Evolutionary conservation across 768 basidiomycete species (phyloP), one percentile per base, ranked within the genome.

Genomic region (Boletales sp.): DNA sequence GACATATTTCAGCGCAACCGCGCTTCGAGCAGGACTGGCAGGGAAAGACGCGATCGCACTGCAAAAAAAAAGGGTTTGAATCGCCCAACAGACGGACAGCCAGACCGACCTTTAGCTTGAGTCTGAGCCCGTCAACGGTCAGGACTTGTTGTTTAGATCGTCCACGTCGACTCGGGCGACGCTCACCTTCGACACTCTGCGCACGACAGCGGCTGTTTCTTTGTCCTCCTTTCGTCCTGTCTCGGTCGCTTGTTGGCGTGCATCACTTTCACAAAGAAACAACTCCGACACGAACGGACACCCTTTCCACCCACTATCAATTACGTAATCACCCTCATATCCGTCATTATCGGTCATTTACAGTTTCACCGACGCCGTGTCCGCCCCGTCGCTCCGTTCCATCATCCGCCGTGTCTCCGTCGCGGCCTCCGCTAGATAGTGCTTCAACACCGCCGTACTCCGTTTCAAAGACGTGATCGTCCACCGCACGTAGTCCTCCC

Each of bases 401-500:
- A 94, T 77, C 83, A 94, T 85, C 35, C 65, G 67, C 57, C 81
- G 76, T 43, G 86, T 77, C 70, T 91, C 90, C 32, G 82, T 86
- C 46, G 90, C 89, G 2, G 92, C 86, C 69, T 89, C 86, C 0
- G 78, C 84, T 34, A 95, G 70, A 62, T 84, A 90, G 58, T 90
- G 81, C 65, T 72, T 79, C 60, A 82, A 71, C 68, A 72, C 77
- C 50, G 66, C 79, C 42, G 78, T 79, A 31, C 74, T 65, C 43
- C 72, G 39, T 69, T 82, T 85, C 57, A 77, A 54, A 47, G 85
- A 86, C 56, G 94, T 95, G 57, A 97, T 86, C 45, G 89, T 92
- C 91, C 93, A 97, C 42, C 90, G 83, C 48, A 98, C 80, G 56
- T 86, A 85, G 44, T 84, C 70, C 51, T 90, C 83, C 30, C 85